A percentile compares a stretch with the other conserved stretches of the same genome.
These are phyloP conservation scores for Melampsora larici-populina DNA, from an alignment of 1,284 basidiomycete species.

Conservation along the genomic window DNA sequence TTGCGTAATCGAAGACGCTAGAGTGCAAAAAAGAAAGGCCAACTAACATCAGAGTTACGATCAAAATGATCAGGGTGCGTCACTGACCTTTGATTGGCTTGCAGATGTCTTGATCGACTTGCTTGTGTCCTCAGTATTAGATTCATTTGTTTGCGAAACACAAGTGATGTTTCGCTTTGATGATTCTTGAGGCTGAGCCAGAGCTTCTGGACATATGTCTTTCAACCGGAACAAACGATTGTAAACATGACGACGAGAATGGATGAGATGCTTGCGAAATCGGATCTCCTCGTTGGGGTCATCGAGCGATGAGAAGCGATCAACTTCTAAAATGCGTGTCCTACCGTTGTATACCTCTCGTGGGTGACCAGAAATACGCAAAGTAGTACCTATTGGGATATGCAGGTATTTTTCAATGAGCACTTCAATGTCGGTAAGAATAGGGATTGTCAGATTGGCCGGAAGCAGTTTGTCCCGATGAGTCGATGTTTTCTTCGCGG, in stretches of 20 bases:
- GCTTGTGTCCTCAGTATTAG: no score
- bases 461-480: neutral
- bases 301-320: neutral
- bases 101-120: no score
- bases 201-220: constrained; percentile 22
- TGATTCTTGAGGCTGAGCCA: neutral
- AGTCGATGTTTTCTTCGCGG: neutral
- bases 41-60: no score
- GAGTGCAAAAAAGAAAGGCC: no score
- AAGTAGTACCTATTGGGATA: constrained; percentile 5
- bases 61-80: no score
- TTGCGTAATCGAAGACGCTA: no score
- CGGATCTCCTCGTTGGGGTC: constrained; percentile 11
- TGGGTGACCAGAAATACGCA: constrained; percentile 13
- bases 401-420: constrained; percentile 10
- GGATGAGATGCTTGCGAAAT: constrained; percentile 13
- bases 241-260: constrained; percentile 6
- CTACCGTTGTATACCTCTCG: constrained; percentile 12
- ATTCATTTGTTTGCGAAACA: no score
- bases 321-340: constrained; percentile 19
- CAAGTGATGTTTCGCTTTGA: no score
- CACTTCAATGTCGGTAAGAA: constrained; percentile 1
- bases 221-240: constrained; percentile 15
- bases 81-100: no score
- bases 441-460: neutral